Evolutionary conservation across 2,329 filamentous ascomycete genomes (phyloP).

Genomic region (Diplodia corticola): DNA sequence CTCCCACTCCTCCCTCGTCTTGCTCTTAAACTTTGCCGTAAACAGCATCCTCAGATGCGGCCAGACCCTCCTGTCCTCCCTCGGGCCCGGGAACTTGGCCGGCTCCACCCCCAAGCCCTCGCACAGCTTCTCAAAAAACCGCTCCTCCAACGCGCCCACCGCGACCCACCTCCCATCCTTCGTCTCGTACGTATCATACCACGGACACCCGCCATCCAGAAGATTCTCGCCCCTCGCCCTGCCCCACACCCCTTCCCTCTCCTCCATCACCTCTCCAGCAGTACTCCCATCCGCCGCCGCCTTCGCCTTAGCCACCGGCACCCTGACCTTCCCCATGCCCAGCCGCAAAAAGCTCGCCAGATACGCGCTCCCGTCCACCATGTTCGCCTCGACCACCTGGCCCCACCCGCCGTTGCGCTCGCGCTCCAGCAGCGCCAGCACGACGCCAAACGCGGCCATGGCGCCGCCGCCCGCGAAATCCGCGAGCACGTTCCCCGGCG

Average conservation of each 20-base stretch:
- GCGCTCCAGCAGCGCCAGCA: constrained; percentile 74
- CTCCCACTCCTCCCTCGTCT: constrained; percentile 80
- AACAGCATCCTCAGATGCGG: constrained; percentile 64
- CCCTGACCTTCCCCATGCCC: constrained; percentile 40
- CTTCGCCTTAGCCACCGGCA: too few species aligned
- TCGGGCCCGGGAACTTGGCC: constrained; percentile 47
- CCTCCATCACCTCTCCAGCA: too few species aligned
- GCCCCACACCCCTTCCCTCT: constrained; percentile 64
- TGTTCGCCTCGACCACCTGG: constrained; percentile 92
- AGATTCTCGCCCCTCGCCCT: constrained; percentile 70
- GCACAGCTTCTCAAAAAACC: constrained; percentile 73
- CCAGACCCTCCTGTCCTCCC: constrained; percentile 67
- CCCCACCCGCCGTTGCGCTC: constrained; percentile 62
- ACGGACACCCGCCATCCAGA: constrained; percentile 83
- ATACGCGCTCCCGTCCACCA: constrained; percentile 88
- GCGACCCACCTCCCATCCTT: constrained; percentile 77
- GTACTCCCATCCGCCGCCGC: too few species aligned
- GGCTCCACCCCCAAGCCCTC: constrained; percentile 62
- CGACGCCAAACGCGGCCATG: constrained; percentile 75
- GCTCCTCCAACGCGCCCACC: constrained; percentile 84
- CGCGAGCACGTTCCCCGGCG: constrained; percentile 80
- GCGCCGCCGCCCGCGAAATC: constrained; percentile 92
- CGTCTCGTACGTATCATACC: constrained; percentile 87
- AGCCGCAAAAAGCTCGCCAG: constrained; percentile 74
- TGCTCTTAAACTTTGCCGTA: constrained; percentile 63